These are phyloP conservation scores for Suillus paluster DNA, from an alignment of 768 basidiomycete genomes.

Conservation along the genomic window DNA sequence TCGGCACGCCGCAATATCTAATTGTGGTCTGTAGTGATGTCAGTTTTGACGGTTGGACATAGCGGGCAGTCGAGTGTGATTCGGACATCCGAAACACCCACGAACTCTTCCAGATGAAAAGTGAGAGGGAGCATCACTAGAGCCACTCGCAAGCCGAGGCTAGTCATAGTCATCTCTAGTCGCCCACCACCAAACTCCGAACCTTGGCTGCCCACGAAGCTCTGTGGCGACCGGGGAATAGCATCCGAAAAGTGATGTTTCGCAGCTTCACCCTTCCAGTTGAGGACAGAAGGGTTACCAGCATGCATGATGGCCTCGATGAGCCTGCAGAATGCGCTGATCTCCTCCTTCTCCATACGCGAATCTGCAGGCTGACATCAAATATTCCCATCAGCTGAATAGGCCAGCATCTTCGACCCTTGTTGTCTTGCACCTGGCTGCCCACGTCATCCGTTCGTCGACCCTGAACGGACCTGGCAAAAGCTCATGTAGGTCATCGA, in stretches of 20 bases:
- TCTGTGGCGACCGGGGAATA: not conserved
- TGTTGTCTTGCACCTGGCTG: conserved; percentile 20
- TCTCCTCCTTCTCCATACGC: conserved; percentile 22
- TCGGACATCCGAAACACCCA: too few relatives aligned
- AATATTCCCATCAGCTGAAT: conserved; percentile 21
- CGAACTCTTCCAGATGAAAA: not conserved
- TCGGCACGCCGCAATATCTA: too few relatives aligned
- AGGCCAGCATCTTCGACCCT: conserved; percentile 19
- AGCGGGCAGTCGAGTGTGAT: too few relatives aligned
- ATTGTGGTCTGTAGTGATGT: too few relatives aligned
- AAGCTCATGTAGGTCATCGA: not conserved
- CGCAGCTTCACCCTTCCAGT: conserved; percentile 7
- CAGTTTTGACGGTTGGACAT: too few relatives aligned
- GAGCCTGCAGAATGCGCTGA: conserved; percentile 12
- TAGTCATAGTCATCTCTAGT: not conserved
- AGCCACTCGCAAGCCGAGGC: not conserved
- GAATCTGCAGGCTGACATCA: conserved; percentile 17
- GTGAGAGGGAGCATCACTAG: not conserved
- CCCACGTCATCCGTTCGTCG: conserved; percentile 15
- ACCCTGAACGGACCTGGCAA: not conserved
- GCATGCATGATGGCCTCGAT: conserved; percentile 9
- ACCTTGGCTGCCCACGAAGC: not conserved
- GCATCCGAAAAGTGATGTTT: not conserved
- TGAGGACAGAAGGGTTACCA: conserved; percentile 4
- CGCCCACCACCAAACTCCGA: not conserved